These are phyloP conservation scores for Gentiana dahurica DNA, from an alignment of 257 asterid genomes.

Conservation along the genomic window DNA sequence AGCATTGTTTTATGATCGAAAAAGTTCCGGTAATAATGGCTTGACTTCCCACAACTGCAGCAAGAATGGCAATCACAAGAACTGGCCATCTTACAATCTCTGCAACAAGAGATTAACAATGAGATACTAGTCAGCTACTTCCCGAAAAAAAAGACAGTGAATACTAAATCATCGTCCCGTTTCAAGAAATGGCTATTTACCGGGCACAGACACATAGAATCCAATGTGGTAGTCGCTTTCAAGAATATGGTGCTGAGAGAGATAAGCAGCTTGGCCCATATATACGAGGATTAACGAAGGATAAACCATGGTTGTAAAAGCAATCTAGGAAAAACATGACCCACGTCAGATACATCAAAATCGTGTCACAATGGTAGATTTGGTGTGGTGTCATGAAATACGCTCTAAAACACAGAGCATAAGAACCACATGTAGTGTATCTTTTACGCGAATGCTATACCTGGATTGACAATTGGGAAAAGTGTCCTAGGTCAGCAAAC, in stretches of 20 bases:
- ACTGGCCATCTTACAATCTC: slow-evolving; percentile 73
- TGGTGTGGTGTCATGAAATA: no score
- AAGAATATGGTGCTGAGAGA: slow-evolving; percentile 51
- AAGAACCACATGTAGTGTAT: slow-evolving; percentile 41
- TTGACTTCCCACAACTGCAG: slow-evolving; percentile 96
- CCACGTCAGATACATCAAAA: slow-evolving; percentile 95
- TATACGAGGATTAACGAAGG: slow-evolving; percentile 79
- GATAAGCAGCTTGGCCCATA: slow-evolving; percentile 95
- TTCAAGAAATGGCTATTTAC: slow-evolving; percentile 50
- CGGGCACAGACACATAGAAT: slow-evolving; percentile 84
- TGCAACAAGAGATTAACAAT: slow-evolving; percentile 1
- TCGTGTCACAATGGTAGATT: slow-evolving; percentile 39
- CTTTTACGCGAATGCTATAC: slow-evolving; percentile 19
- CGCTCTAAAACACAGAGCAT: slow-evolving; percentile 52
- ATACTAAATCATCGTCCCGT: slow-evolving; percentile 29
- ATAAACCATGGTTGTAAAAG: slow-evolving; percentile 34
- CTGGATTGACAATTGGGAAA: slow-evolving; percentile 37
- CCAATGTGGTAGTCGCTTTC: slow-evolving; percentile 43
- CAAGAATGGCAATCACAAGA: slow-evolving; percentile 79
- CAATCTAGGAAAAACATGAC: slow-evolving; percentile 72
- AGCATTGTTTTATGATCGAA: slow-evolving; percentile 87
- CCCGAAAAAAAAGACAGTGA: not conserved
- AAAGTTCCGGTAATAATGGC: slow-evolving; percentile 90
- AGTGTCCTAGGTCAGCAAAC: slow-evolving; percentile 59
- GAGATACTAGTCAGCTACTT: not conserved